Percentiles rank a stretch among this genome's conserved stretches.
Conservation (phyloP, 2,329 filamentous ascomycete species). For the Colletotrichum noveboracense region DNA sequence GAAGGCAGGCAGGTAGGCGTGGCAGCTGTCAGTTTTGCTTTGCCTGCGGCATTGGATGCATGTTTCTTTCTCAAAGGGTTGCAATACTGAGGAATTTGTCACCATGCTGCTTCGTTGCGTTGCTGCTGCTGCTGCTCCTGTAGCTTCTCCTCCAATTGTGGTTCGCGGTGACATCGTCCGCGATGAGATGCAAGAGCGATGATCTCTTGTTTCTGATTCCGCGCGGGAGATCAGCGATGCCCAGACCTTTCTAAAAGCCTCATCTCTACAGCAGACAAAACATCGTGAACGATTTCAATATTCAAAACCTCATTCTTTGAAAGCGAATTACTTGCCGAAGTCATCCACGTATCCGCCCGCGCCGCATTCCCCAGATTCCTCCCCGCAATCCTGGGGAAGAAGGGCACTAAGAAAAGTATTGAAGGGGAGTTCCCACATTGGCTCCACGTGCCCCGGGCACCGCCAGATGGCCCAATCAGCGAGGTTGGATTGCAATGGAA, state of each 20-base stretch:
- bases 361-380: slow-evolving; percentile 8
- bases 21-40: not conserved
- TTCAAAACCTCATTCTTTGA: rapidly evolving
- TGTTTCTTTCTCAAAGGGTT: not conserved
- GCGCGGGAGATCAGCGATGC: slow-evolving; percentile 1
- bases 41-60: not conserved
- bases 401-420: not conserved
- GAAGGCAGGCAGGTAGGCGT: not conserved
- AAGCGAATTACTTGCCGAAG: not conserved
- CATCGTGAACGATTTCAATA: not conserved
- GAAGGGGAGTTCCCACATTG: not conserved
- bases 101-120: not conserved
- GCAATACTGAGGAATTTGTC: not conserved
- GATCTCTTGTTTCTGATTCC: not conserved
- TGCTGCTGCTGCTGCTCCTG: not conserved
- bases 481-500: not conserved
- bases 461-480: not conserved
- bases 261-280: not conserved
- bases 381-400: slow-evolving; percentile 18
- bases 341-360: not conserved
- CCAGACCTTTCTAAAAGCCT: not conserved
- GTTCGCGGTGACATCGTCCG: slow-evolving; percentile 6
- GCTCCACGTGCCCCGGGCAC: slow-evolving; percentile 8
- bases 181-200: not conserved
- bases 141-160: slow-evolving; percentile 11